phyloP scores from a whole-genome alignment of 371 early-diverging fungal species.

The Dichotomocladium elegans region DNA sequence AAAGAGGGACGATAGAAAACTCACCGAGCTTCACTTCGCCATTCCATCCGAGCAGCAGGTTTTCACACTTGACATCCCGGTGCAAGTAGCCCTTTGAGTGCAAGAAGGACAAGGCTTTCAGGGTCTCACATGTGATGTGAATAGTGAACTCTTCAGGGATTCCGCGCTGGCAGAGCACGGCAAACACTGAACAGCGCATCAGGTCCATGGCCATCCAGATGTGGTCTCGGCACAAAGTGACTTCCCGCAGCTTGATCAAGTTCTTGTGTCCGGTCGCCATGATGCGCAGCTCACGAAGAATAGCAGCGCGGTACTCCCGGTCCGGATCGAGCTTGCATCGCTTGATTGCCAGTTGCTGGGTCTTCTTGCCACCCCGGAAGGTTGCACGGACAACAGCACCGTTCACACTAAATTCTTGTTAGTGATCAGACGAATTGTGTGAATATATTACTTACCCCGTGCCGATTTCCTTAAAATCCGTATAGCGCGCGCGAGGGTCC shows the following conservation, averaged over 20 bases:
- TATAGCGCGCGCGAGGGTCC: slow-evolving; percentile 39
- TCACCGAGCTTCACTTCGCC: slow-evolving; percentile 96
- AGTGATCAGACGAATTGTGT: background rate
- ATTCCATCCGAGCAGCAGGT: slow-evolving; percentile 88
- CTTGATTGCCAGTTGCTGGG: slow-evolving; percentile 40
- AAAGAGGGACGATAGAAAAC: slow-evolving; percentile 1
- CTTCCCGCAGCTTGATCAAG: slow-evolving; percentile 38
- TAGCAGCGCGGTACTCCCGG: slow-evolving; percentile 42
- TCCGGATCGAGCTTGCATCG: slow-evolving; percentile 43
- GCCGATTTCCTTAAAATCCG: slow-evolving; percentile 45
- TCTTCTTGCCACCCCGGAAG: slow-evolving; percentile 24
- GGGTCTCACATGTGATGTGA: slow-evolving; percentile 34
- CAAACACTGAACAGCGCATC: slow-evolving; percentile 48
- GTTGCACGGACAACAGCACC: slow-evolving; percentile 44
- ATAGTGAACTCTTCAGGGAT: slow-evolving; percentile 43
- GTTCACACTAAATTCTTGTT: slow-evolving; percentile 32
- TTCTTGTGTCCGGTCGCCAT: slow-evolving; percentile 42
- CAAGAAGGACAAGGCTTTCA: slow-evolving; percentile 82
- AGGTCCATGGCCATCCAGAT: slow-evolving; percentile 51
- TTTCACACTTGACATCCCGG: slow-evolving; percentile 95
- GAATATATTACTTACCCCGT: slow-evolving; percentile 33
- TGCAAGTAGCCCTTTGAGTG: slow-evolving; percentile 96
- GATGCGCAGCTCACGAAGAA: slow-evolving; percentile 39
- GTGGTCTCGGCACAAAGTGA: slow-evolving; percentile 36
- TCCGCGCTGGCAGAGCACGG: slow-evolving; percentile 43